phyloP scores from a whole-genome alignment of 2,329 filamentous ascomycete genomes.

The Dactylellina sp. region DNA sequence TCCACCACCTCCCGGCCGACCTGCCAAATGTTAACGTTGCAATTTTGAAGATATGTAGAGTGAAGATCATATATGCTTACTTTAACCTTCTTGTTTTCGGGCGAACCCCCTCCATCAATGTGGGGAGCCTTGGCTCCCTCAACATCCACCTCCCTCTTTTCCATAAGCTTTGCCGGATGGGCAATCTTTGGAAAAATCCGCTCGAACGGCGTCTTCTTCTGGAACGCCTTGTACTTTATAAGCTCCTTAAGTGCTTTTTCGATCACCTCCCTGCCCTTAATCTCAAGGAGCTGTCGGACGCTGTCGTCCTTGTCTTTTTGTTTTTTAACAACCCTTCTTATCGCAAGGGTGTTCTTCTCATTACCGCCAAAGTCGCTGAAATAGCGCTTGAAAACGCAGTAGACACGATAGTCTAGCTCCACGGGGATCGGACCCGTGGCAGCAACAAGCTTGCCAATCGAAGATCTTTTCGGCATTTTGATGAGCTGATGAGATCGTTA shows the following conservation, averaged over 20 bases:
- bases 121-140: no score
- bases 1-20: no score
- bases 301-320: not conserved
- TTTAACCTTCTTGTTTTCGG: no score
- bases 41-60: no score
- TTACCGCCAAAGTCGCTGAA: slow-evolving; percentile 19
- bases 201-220: slow-evolving; percentile 27
- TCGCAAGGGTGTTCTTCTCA: slow-evolving; percentile 1
- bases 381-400: slow-evolving; percentile 39
- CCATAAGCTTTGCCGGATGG: not conserved
- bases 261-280: slow-evolving; percentile 9
- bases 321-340: slow-evolving; percentile 6
- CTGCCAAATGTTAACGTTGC: no score
- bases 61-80: no score
- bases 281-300: not conserved
- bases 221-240: slow-evolving; percentile 25
- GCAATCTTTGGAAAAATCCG: slow-evolving; percentile 28
- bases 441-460: not conserved
- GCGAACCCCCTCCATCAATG: no score
- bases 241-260: slow-evolving; percentile 17
- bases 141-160: not conserved
- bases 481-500: no score
- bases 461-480: not conserved
- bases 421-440: not conserved
- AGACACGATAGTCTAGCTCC: slow-evolving; percentile 34